A percentile compares a stretch with the other conserved stretches of the same genome.
Evolutionary conservation across 441 rosid species (phyloP).

Genomic region (Adansonia grandidieri): DNA sequence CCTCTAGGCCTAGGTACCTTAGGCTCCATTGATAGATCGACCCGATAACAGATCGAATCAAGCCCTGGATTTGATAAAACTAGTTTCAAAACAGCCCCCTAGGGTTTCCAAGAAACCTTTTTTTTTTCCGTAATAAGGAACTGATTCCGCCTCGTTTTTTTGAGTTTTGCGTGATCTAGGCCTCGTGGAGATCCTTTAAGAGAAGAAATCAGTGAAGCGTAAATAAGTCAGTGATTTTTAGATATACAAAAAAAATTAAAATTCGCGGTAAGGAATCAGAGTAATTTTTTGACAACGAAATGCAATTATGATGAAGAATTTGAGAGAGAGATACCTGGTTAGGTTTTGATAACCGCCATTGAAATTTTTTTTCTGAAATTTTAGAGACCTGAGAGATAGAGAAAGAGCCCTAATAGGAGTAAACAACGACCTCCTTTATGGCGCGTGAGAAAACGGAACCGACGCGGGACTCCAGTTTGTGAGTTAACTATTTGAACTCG

Average conservation of each 20-base stretch:
- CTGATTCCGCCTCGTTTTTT: background rate
- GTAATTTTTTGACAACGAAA: background rate
- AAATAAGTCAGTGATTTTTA: background rate
- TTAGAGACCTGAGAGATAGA: background rate
- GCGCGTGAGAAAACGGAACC: background rate
- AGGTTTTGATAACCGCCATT: constrained; percentile 42
- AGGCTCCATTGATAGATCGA: constrained; percentile 59
- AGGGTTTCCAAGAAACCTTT: constrained; percentile 21
- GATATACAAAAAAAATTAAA: background rate
- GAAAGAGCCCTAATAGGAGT: constrained; percentile 19
- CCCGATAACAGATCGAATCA: constrained; percentile 29
- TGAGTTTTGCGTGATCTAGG: constrained; percentile 30
- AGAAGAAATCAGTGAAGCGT: background rate
- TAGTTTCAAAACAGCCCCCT: constrained; percentile 22
- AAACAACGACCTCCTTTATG: constrained; percentile 23
- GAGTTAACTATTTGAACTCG: constrained; percentile 24
- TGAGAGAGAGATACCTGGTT: constrained; percentile 31
- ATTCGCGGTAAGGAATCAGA: background rate
- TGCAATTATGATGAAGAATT: background rate
- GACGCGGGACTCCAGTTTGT: constrained; percentile 8
- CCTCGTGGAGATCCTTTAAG: constrained; percentile 35
- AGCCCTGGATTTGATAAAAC: constrained; percentile 32
- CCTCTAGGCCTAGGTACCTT: constrained; percentile 69
- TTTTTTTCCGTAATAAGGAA: constrained; percentile 15
- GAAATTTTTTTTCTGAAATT: constrained; percentile 29